Conservation (phyloP, 352 stramenopile genomes). For the Thalassiosira livingstoniorum region DNA sequence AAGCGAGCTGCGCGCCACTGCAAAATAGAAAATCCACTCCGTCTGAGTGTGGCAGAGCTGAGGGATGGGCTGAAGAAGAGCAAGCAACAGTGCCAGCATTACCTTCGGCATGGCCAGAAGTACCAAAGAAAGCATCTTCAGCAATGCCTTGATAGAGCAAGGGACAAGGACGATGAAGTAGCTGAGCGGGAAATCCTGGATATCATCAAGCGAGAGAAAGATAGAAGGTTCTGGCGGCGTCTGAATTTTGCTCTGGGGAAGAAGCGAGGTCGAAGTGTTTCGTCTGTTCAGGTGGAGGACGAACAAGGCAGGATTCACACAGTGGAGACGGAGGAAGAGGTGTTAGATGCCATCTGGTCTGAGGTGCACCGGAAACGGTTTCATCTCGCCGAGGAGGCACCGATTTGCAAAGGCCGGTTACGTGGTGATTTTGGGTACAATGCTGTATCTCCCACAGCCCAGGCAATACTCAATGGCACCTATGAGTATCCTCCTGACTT, state of each 20-base stretch:
- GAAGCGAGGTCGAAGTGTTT: neutral
- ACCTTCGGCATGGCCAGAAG: neutral
- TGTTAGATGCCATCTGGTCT: conserved; percentile 12
- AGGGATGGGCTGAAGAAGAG: neutral
- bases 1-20: neutral
- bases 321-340: neutral
- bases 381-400: conserved; percentile 11
- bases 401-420: neutral
- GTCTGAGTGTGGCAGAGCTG: neutral
- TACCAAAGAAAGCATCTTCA: neutral
- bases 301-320: neutral
- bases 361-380: conserved; percentile 11
- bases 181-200: neutral
- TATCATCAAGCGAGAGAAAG: neutral
- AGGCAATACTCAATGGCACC: neutral
- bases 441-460: neutral
- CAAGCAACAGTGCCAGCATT: neutral
- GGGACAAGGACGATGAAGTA: neutral
- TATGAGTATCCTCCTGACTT: neutral
- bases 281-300: neutral
- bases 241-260: neutral
- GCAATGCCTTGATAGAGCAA: neutral
- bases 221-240: neutral
- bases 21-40: neutral
- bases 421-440: conserved; percentile 1